phyloP scores from a whole-genome alignment of 163 green algal genomes.

The Scenedesmus sp. region DNA sequence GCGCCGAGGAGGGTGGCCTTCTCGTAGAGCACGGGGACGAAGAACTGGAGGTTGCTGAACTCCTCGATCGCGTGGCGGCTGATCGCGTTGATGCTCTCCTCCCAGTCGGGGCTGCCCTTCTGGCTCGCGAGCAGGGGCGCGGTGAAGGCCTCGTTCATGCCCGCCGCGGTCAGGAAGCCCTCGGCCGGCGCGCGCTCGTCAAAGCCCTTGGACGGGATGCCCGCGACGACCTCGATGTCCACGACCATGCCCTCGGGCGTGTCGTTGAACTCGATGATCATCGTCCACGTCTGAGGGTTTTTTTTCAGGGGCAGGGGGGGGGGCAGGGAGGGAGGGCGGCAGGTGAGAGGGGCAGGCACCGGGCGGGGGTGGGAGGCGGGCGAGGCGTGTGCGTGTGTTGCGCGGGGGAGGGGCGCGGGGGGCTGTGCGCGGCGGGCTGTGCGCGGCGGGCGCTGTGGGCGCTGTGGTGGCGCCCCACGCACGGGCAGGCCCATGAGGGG shows the following conservation, averaged over 20 bases:
- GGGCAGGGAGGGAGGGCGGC: no score
- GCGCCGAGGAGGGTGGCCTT: constrained; percentile 8
- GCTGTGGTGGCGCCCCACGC: no score
- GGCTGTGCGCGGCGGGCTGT: no score
- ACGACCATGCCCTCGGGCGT: constrained; percentile 38
- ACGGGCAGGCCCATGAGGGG: constrained; percentile 33
- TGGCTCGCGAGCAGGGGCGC: neutral
- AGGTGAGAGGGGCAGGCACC: no score
- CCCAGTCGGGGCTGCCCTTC: neutral
- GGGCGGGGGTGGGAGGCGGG: no score
- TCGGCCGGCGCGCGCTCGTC: constrained; percentile 26
- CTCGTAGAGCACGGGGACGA: constrained; percentile 28
- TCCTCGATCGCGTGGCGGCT: constrained; percentile 45
- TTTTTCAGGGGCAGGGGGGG: no score
- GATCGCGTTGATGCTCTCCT: constrained; percentile 30
- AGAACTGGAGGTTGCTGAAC: constrained; percentile 45
- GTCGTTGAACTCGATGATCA: constrained; percentile 44
- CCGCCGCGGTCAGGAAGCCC: constrained; percentile 3
- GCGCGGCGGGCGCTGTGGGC: no score
- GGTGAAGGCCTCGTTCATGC: constrained; percentile 41
- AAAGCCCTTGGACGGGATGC: constrained; percentile 32
- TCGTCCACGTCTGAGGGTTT: constrained; percentile 33
- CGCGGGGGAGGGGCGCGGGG: no score
- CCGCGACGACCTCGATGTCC: constrained; percentile 27
- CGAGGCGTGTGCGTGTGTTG: no score